phyloP scores from a whole-genome alignment of 805 yeast genomes.

The Pichia insulana region DNA sequence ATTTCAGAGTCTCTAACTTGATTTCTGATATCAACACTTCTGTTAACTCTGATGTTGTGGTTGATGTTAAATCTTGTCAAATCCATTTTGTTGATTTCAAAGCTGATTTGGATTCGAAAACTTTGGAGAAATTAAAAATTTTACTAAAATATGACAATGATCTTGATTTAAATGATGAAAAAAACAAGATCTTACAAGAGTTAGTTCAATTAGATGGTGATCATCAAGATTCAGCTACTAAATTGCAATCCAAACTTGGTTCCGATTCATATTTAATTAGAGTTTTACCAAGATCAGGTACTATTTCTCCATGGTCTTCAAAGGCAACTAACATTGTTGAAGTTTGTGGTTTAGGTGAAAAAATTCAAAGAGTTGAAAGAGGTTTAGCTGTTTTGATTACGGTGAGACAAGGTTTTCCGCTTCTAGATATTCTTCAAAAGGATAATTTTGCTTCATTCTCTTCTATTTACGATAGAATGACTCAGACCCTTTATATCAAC shows the following conservation, averaged over 20 bases:
- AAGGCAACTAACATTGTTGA: slow-evolving; percentile 93
- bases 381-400: slow-evolving; percentile 71
- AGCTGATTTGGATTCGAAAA: slow-evolving; percentile 30
- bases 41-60: slow-evolving; percentile 58
- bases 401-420: slow-evolving; percentile 63
- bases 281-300: slow-evolving; percentile 86
- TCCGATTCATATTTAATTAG: slow-evolving; percentile 53
- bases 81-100: slow-evolving; percentile 72
- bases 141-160: slow-evolving; percentile 70
- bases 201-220: slow-evolving; percentile 25
- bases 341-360: slow-evolving; percentile 71
- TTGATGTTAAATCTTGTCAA: slow-evolving; percentile 62
- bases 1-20: slow-evolving; percentile 71
- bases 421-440: slow-evolving; percentile 43
- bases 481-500: slow-evolving; percentile 56
- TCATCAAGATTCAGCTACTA: slow-evolving; percentile 9
- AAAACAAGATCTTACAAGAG: slow-evolving; percentile 15
- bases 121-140: slow-evolving; percentile 41
- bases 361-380: slow-evolving; percentile 80
- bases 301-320: slow-evolving; percentile 98
- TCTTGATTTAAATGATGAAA: slow-evolving; percentile 41
- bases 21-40: slow-evolving; percentile 63
- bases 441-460: slow-evolving; percentile 48
- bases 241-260: slow-evolving; percentile 21
- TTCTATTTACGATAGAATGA: slow-evolving; percentile 88